Base-by-base conservation (phyloP, 768 basidiomycete species). In the Boletus rubropictus region DNA sequence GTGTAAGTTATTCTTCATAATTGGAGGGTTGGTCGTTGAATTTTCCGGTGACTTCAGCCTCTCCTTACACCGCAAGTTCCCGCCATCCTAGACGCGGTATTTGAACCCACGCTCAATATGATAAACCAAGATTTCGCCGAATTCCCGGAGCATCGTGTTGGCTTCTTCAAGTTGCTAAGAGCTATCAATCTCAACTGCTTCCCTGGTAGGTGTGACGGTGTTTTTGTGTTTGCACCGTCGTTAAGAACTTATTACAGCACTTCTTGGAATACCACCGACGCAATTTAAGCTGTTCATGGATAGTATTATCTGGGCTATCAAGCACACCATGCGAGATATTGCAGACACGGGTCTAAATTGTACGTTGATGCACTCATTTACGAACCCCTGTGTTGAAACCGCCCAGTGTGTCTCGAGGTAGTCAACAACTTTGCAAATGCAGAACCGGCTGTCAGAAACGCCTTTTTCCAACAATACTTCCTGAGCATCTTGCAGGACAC, bases 51-150 rank as follows among this genome's bases (percentile, higher is more conserved):
- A 39, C 44, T 43, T 15, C 57, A 98, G 93, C 69, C 77, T 20
- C 76, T 93, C 35, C 77, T 97, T 44, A 95, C 88, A 9, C 88
- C 92, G 5, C 93, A 97, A 80, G 86, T 98, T 15, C 88, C 89
- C 3, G 87, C 95, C 8, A 88, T 96, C 49, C 77, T 99, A 41
- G 95, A 98, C 59, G 93, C 95, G 9, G 90, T 98, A 39, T 98
- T 99, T 62, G 94, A 97, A 67, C 89, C 90, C 36, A 99, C 96
- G 4, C 72, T 99, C 49, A 86, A 83, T 58, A 99, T 98, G 96
- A 99, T 99, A 66, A 98, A 97, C 68, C 90, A 96, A 76, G 95
- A 99, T 73, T 95, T 98, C 56, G 74, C 94, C n/a, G 96, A 98
- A 69, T 99, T 79, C 72, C 96, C 96, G 8, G 96, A 99, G 64